Conservation (phyloP, 1,139 yeast genomes). For the Candida glucosophila region DNA sequence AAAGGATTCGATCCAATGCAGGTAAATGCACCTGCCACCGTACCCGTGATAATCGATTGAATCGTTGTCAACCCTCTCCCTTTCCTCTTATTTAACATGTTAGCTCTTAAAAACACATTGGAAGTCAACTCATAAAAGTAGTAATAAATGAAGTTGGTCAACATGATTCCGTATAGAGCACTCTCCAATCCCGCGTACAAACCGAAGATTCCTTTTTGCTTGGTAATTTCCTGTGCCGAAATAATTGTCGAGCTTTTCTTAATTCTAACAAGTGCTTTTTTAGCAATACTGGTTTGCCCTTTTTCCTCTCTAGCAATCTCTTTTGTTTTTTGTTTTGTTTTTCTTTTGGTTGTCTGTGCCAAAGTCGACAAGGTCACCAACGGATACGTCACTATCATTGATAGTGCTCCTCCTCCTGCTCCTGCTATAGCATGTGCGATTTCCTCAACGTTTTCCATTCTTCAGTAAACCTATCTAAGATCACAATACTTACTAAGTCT, state of each 20-base stretch:
- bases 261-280: conserved; percentile 14
- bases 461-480: no score
- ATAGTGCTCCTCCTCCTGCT: conserved; percentile 85
- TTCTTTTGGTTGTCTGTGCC: conserved; percentile 71
- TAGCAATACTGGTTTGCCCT: conserved; percentile 5
- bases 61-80: conserved; percentile 50
- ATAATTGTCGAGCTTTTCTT: conserved; percentile 17
- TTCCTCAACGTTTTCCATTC: conserved; percentile 37
- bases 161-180: conserved; percentile 77
- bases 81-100: conserved; percentile 14
- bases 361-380: conserved; percentile 75
- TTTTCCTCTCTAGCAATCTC: no score
- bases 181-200: conserved; percentile 82
- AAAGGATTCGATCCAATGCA: conserved; percentile 85
- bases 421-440: conserved; percentile 86
- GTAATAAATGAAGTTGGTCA: conserved; percentile 83
- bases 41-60: conserved; percentile 74
- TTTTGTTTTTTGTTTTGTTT: conserved; percentile 27
- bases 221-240: conserved; percentile 40
- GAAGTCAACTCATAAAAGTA: conserved; percentile 77
- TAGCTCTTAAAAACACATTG: conserved; percentile 41
- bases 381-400: conserved; percentile 82
- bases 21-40: conserved; percentile 82
- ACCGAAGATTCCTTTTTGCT: conserved; percentile 61
- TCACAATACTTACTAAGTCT: no score